Base-by-base conservation (phyloP, 768 basidiomycete species). In the Chalciporus sphaerocephalus region DNA sequence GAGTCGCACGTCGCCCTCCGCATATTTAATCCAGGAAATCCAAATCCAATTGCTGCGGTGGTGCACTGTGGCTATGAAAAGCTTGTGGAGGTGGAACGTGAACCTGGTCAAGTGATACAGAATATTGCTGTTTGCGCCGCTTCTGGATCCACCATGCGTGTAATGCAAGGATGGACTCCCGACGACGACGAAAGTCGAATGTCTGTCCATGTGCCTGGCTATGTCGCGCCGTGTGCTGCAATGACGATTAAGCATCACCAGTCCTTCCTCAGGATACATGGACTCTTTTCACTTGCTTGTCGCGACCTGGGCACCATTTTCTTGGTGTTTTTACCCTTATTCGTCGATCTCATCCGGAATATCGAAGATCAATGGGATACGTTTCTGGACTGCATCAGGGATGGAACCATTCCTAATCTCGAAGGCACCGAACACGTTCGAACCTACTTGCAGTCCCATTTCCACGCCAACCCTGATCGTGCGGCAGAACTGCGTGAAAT, bases 211-310 rank as follows among this genome's bases (percentile, higher is more conserved):
- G 60, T 43, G 4, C 25, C 60, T 6, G 46, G 52, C 4, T 46
- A 36, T 2, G 50, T 44, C 8, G 45, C 35, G 15, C 57, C 60
- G 7, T 51, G 28, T 21, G 60, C 57, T 5, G 55, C 50, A 6
- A 51, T 52, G 8, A 28, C 42, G 9, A 45, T 61, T 0, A 17
- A 22, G 8, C 18, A 50, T 11, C 36, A 53, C 35, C 52, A 47
- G 2, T 50, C 60, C 2, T 59, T 53, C 33, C 21, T 57, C 6
- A 23, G 51, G 20, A 51, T 61, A 5, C 55, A 59, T n/a, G 54
- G 50, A 10, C 47, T 60, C 12, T 60, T 61, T 46, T 52, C 48
- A 38, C 47, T 61, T 8, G 32, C 39, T 6, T 25, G 22, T 20
- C 33, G 37, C 13, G 27, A 47, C 6, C 4, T 62, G 12, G 15